Evolutionary conservation across 441 rosid genomes (phyloP).

Genomic region (Jatropha multifida): DNA sequence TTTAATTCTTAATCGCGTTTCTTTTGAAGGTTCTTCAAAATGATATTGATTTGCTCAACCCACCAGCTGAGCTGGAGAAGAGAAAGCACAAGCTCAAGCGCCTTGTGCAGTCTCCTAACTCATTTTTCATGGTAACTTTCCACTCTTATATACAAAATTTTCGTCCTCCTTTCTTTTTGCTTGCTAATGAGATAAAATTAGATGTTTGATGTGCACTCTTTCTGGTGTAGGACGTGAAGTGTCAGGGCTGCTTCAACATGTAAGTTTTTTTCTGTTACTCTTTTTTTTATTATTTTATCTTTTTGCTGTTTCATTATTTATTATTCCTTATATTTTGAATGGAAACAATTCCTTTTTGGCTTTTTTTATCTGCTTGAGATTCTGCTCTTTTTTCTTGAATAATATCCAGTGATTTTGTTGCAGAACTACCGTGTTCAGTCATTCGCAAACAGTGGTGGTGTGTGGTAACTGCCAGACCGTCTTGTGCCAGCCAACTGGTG

Average conservation of each 20-base stretch:
- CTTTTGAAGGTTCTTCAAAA: constrained; percentile 45
- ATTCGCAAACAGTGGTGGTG: constrained; percentile 79
- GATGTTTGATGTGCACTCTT: not conserved
- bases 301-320: not conserved
- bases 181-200: too few species aligned
- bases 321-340: not conserved
- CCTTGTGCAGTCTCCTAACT: constrained; percentile 53
- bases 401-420: not conserved
- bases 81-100: constrained; percentile 60
- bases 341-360: too few species aligned
- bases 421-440: constrained; percentile 83
- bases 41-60: constrained; percentile 50
- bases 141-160: too few species aligned
- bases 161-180: too few species aligned
- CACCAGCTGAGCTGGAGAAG: constrained; percentile 60
- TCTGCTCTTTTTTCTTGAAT: too few species aligned
- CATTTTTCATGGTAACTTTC: constrained; percentile 49
- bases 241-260: constrained; percentile 73
- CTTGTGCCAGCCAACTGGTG: constrained; percentile 81
- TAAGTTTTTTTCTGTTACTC: constrained; percentile 19
- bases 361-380: too few species aligned
- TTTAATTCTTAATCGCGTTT: too few species aligned
- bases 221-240: constrained; percentile 49
- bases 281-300: too few species aligned
- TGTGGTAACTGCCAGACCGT: constrained; percentile 86